These are phyloP conservation scores for Caryopteris hybrid DNA, from an alignment of 305 asterid genomes.

Conservation along the genomic window DNA sequence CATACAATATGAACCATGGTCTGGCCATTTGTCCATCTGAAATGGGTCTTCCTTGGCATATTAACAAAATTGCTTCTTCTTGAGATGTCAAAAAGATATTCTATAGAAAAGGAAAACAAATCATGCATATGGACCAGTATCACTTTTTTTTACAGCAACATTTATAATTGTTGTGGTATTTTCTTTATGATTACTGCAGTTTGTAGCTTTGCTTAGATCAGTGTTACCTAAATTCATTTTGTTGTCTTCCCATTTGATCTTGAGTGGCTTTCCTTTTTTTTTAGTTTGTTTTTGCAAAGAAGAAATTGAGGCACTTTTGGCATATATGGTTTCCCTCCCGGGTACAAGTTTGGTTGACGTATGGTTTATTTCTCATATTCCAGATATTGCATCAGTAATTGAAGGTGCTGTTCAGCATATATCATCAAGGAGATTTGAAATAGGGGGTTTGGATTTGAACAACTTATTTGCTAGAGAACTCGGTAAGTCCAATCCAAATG, in stretches of 20 bases:
- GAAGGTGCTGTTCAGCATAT: constrained; percentile 99
- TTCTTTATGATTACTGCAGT: background rate
- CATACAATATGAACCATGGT: background rate
- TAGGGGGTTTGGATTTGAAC: constrained; percentile 89
- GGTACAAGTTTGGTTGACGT: background rate
- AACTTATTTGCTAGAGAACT: constrained; percentile 66
- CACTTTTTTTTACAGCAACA: background rate
- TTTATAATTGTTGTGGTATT: background rate
- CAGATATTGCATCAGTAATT: constrained; percentile 96
- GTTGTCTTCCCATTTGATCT: background rate
- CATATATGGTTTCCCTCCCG: background rate
- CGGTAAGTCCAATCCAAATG: constrained; percentile 63
- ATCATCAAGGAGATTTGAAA: constrained; percentile 89
- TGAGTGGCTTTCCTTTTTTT: too few relatives aligned
- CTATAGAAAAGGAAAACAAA: background rate
- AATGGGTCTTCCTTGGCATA: background rate
- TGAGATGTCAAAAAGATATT: background rate
- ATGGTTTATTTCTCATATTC: background rate
- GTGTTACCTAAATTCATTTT: background rate
- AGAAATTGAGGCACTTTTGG: constrained; percentile 1
- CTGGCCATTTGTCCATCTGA: background rate
- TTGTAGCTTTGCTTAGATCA: background rate
- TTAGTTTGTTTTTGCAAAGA: background rate
- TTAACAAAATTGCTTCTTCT: background rate
- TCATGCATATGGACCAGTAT: background rate